Evolutionary conservation across 1,284 basidiomycete genomes (phyloP).

Genomic region (Leccinum subrobustum): DNA sequence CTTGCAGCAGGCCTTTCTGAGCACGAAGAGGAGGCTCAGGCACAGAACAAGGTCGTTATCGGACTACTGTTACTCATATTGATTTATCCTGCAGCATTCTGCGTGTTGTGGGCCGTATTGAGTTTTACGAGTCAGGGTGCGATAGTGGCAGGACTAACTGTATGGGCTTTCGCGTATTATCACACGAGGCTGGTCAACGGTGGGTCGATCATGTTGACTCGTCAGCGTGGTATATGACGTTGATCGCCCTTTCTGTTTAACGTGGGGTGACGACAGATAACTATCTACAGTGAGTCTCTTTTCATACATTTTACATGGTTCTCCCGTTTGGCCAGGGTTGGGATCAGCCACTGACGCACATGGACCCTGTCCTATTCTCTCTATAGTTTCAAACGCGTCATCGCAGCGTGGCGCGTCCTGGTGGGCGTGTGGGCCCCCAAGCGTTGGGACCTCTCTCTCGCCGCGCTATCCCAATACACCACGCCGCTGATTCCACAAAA

Average conservation of each 20-base stretch:
- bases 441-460: conserved; percentile 70
- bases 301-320: conserved; percentile 6
- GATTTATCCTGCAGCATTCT: conserved; percentile 81
- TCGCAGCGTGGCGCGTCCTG: conserved; percentile 87
- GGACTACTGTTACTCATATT: conserved; percentile 73
- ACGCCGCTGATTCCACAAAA: conserved; percentile 61
- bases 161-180: conserved; percentile 79
- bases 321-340: conserved; percentile 9
- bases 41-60: conserved; percentile 89
- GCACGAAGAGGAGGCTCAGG: conserved; percentile 90
- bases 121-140: conserved; percentile 62
- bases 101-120: conserved; percentile 77
- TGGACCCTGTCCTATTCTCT: conserved; percentile 11
- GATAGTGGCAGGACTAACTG: conserved; percentile 46
- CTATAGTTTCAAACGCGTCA: conserved; percentile 71
- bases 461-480: conserved; percentile 73
- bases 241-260: conserved; percentile 7
- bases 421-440: conserved; percentile 89
- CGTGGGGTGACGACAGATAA: conserved; percentile 50
- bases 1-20: conserved; percentile 74
- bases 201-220: conserved; percentile 37
- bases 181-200: conserved; percentile 78
- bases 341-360: conserved; percentile 21
- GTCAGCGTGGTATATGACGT: conserved; percentile 22
- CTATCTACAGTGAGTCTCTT: conserved; percentile 68